Evolutionary conservation across 805 yeast species (phyloP).

Genomic region (Metschnikowia arizonensis): DNA sequence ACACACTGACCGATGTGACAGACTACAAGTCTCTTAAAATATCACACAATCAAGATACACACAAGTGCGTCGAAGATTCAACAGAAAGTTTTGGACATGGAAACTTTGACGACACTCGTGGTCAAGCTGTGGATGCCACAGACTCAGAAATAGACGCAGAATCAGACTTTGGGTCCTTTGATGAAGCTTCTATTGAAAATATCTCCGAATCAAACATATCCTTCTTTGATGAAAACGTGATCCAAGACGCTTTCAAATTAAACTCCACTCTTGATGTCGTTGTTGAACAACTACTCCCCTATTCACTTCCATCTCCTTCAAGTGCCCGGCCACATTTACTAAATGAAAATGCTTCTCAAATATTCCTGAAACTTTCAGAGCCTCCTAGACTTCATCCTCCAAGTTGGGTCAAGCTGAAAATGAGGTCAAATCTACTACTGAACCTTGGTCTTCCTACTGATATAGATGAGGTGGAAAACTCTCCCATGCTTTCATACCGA

Average conservation of each 20-base stretch:
- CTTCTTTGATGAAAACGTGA: not conserved
- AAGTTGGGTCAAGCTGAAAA: slow-evolving; percentile 65
- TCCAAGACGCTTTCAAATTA: slow-evolving; percentile 3
- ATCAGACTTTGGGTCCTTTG: slow-evolving; percentile 41
- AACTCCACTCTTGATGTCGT: slow-evolving; percentile 7
- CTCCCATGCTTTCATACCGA: not conserved
- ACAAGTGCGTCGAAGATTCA: too few species aligned
- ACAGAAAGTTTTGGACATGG: too few species aligned
- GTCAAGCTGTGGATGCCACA: too few species aligned
- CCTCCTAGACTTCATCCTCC: slow-evolving; percentile 51
- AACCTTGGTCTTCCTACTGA: slow-evolving; percentile 72
- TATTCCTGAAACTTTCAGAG: slow-evolving; percentile 46
- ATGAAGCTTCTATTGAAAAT: slow-evolving; percentile 30
- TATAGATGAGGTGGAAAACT: slow-evolving; percentile 46
- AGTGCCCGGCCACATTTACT: slow-evolving; percentile 14
- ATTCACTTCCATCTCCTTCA: not conserved
- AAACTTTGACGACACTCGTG: too few species aligned
- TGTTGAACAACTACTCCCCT: slow-evolving; percentile 14
- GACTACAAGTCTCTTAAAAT: too few species aligned
- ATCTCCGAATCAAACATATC: too few species aligned
- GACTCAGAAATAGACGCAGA: too few species aligned
- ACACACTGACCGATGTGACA: too few species aligned
- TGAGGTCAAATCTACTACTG: slow-evolving; percentile 59
- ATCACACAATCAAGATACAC: too few species aligned
- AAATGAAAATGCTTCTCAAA: slow-evolving; percentile 33